Base-by-base conservation (phyloP, 345 rosid species). In the Lepidium didymum region DNA sequence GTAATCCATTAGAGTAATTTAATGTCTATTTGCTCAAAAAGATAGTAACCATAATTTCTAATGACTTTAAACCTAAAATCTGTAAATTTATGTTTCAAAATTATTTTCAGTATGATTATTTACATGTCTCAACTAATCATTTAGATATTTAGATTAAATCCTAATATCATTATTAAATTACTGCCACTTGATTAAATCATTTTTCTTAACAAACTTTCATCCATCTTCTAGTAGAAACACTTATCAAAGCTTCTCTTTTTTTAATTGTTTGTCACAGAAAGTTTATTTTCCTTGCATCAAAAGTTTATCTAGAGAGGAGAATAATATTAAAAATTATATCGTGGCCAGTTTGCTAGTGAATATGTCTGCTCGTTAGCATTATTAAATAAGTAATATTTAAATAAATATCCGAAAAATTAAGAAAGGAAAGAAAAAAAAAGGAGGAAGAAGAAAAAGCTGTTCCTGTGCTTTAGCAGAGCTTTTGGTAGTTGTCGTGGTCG, bases 311-410 rank as follows among this genome's bases (percentile, higher is more conserved):
- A 5, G 8, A 33, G 29, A 53, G 31, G 27, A 35, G 1, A 47
- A 65, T 47, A 64, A 38, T 31, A 50, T 33, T 49, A 73, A 50
- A 37, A 65, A 41, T 10, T 40, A 33, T 13, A 72, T 72, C 59
- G 76, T 72, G 71, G 61, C 71, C 66, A 73, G 77, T 29, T 58
- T 51, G 67, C 35, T 33, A 66, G 67, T 73, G 67, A 82, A 79
- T 77, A 81, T 86, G 97, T 91, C 90, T 94, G 92, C 87, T 81
- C 77, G 78, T 79, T 79, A 64, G 62, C 80, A 77, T 67, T 64
- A 83, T 21, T 75, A 66, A 62, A 70, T 12, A 44, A 45, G 29
- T 16, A 11, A 7, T 18, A 10, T 9, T 67, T 57, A 31, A 41
- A 37, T 21, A 64, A 64, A 47, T 6, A 64, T 55, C 59, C 65